Base-by-base conservation (phyloP, 192 early-diverging fungal species). In the Podochytrium sp. region DNA sequence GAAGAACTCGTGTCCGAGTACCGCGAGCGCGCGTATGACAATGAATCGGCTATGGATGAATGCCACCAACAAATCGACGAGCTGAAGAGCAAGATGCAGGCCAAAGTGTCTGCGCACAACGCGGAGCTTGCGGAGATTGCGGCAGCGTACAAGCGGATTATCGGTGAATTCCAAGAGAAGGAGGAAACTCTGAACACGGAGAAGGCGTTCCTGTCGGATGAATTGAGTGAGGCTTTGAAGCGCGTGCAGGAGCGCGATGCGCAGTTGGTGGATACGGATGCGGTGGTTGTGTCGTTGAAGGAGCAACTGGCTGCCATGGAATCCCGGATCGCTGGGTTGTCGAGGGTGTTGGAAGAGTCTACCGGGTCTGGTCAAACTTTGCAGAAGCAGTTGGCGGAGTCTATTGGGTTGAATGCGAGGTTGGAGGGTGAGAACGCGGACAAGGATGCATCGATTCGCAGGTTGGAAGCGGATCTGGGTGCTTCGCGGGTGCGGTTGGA, bases 11-110 rank as follows among this genome's bases (percentile, higher is more conserved):
- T 63, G 35, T 33, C 18, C 7, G 71, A 73, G 29, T 63, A 49
- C 37, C 56, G 71, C 25, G 71, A 73, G 33, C 35, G 71, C 16
- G 56, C 58, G 6, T 63, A 63, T 41, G 71, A 73, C 59, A 37
- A 51, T 32, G 71, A 73, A 39, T 14, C 16, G 37, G 58, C 56
- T 18, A 37, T 42, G 20, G 71, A 73, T 57, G 59, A 47, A 18
- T 33, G 32, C 16, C 27, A 23, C 6, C 18, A 41, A 14, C 40
- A 63, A 43, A 40, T 73, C 32, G n/a, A 73, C 12, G 38, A 61
- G 40, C 33, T 73, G 40, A 29, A 47, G n/a, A 27, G 50, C 29
- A 55, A 61, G 58, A n/a, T 73, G 25, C 18, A 63, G 37, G 53
- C 53, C 20, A 33, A 32, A 7, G 33, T 16, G 2, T 29, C 32